Conservation (phyloP, 2,329 filamentous ascomycete genomes). For the Colletotrichum scovillei region DNA sequence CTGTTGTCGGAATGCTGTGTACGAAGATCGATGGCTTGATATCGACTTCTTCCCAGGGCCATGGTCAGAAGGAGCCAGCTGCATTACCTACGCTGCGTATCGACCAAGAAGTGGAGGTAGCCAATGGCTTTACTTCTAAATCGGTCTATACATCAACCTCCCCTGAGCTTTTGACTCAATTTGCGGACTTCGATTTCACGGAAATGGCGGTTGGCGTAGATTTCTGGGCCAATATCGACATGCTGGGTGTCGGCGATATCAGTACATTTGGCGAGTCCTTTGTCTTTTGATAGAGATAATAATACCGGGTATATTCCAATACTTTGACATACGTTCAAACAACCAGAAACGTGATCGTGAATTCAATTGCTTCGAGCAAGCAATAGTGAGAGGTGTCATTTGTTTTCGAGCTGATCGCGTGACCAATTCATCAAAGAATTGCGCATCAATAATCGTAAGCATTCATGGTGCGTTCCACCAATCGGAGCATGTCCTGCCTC, state of each 20-base stretch:
- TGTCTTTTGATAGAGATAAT: no score
- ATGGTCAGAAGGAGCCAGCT: neutral
- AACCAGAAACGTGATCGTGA: no score
- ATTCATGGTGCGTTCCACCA: no score
- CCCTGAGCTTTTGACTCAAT: neutral
- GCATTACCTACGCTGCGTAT: neutral
- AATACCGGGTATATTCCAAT: no score
- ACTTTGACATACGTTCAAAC: no score
- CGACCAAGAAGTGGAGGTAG: neutral
- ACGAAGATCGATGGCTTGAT: neutral
- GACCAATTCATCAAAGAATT: no score
- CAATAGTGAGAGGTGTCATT: no score
- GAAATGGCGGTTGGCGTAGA: conserved; percentile 1
- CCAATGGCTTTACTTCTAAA: neutral
- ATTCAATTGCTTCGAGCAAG: no score
- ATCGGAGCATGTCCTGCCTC: no score
- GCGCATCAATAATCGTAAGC: no score
- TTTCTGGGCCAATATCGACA: neutral
- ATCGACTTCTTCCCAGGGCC: neutral
- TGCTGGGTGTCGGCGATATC: neutral
- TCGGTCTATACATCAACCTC: neutral
- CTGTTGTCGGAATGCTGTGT: neutral
- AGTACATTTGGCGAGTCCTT: neutral
- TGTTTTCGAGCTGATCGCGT: no score
- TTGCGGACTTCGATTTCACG: neutral